These are phyloP conservation scores for Mycena galericulata DNA, from an alignment of 768 basidiomycete genomes.

Conservation along the genomic window DNA sequence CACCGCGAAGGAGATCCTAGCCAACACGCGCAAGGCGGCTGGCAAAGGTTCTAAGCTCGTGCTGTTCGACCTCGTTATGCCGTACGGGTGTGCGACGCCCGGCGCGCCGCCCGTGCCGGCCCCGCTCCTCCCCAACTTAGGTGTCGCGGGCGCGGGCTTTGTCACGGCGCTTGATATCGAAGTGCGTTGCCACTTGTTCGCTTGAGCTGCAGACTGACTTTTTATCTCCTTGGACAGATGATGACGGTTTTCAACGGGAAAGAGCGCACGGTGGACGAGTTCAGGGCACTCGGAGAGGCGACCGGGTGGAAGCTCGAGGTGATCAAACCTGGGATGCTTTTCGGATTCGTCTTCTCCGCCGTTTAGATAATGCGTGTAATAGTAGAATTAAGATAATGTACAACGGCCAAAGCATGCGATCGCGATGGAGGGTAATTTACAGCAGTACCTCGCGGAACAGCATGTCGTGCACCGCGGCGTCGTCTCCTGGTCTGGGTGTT, in stretches of 20 bases:
- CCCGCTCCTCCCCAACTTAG: conserved; percentile 43
- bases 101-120: conserved; percentile 33
- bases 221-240: conserved; percentile 42
- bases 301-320: conserved; percentile 45
- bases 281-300: conserved; percentile 35
- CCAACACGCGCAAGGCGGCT: conserved; percentile 35
- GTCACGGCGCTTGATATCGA: conserved; percentile 38
- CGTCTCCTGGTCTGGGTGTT: background rate
- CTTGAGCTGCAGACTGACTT: background rate
- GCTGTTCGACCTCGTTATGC: conserved; percentile 33
- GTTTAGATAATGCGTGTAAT: no score
- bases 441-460: conserved; percentile 8
- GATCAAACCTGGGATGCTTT: conserved; percentile 36
- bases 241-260: conserved; percentile 40
- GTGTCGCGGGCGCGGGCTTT: conserved; percentile 36
- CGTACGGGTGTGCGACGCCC: conserved; percentile 28
- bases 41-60: conserved; percentile 31
- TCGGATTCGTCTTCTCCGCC: conserved; percentile 29
- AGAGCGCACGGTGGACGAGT: conserved; percentile 44
- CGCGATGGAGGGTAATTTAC: background rate
- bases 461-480: background rate
- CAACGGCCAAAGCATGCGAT: background rate
- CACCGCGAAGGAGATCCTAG: conserved; percentile 37
- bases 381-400: background rate
- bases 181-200: conserved; percentile 17